Evolutionary conservation across 2,329 filamentous ascomycete species (phyloP), one percentile per base, ranked within the genome.

Genomic region (Trichoderma cornu-damae): DNA sequence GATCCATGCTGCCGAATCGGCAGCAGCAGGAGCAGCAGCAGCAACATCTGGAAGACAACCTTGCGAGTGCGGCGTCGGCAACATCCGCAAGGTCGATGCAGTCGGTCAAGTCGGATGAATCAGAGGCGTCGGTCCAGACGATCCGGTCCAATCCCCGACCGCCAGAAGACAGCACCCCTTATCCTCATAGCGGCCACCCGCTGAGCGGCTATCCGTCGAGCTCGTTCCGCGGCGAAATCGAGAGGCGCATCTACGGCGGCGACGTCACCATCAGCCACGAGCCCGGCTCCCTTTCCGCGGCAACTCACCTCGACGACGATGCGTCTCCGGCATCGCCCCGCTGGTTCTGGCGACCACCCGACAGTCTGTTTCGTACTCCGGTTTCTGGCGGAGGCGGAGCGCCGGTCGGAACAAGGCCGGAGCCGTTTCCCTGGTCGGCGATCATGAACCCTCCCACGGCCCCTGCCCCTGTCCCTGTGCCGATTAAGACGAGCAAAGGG

Each of bases 91-190:
- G 49, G 28, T 68, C 66, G 0, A 38, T 61, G 4, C 59, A 58
- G 7, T 68, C 66, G 2, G 20, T 61, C 28, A 59, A 57, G 16
- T 68, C 66, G 1, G 48, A 61, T 35, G 37, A 59, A 9, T 69
- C 66, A 4, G 61, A 58, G 1, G 64, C 60, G 2, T 69, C 67
- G 1, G 46, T 26, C 0, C 53, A 52, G 26, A 69, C 67, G 7
- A 22, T 68, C 3, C 58, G 54, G 2, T 66, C 67, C 14, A 69
- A 68, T 34, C 66, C 62, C 3, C 59, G 67, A 6, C 63, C 65
- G 0, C 67, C 67, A 3, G 66, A 69, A 34, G 66, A 69, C 1
- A 69, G 67, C 56, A 70, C 67, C 0, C 68, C 68, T 5, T 67
- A 69, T 56, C 68, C 65, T 0, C 51, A 63, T 28, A 68, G 64